These are phyloP conservation scores for Leccinum uliginosum DNA, from an alignment of 768 basidiomycete genomes.

Conservation along the genomic window DNA sequence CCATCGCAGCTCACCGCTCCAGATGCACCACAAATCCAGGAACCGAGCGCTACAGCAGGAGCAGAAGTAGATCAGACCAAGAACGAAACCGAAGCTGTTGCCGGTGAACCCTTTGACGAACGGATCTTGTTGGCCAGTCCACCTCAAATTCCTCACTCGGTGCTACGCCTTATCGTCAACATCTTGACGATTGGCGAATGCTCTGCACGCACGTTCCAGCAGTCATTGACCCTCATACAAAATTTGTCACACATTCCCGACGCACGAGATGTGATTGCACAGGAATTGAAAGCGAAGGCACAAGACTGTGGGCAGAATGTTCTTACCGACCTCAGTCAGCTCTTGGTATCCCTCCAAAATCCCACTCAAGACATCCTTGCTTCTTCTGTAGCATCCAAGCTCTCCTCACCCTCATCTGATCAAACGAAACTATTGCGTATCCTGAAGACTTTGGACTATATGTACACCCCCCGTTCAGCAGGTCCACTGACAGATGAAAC, in stretches of 20 bases:
- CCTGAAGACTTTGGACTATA: slow-evolving; percentile 96
- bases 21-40: slow-evolving; percentile 14
- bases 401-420: slow-evolving; percentile 89
- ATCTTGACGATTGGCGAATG: slow-evolving; percentile 98
- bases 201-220: slow-evolving; percentile 92
- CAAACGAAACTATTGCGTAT: slow-evolving; percentile 97
- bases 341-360: slow-evolving; percentile 58
- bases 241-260: slow-evolving; percentile 87
- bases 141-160: slow-evolving; percentile 79
- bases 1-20: slow-evolving; percentile 1
- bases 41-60: slow-evolving; percentile 11
- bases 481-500: slow-evolving; percentile 35
- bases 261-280: slow-evolving; percentile 82
- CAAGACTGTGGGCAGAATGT: slow-evolving; percentile 83
- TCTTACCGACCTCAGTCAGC: slow-evolving; percentile 70
- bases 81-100: slow-evolving; percentile 17
- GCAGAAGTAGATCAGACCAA: slow-evolving; percentile 20
- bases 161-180: slow-evolving; percentile 91
- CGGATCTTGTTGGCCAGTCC: slow-evolving; percentile 60
- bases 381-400: slow-evolving; percentile 75
- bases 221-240: slow-evolving; percentile 88
- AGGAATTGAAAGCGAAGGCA: slow-evolving; percentile 81
- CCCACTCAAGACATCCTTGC: slow-evolving; percentile 53
- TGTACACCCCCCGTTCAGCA: slow-evolving; percentile 67
- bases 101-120: slow-evolving; percentile 29